Base-by-base conservation (phyloP, 176 grass and related monocot genomes). In the Oryza meridionalis region DNA sequence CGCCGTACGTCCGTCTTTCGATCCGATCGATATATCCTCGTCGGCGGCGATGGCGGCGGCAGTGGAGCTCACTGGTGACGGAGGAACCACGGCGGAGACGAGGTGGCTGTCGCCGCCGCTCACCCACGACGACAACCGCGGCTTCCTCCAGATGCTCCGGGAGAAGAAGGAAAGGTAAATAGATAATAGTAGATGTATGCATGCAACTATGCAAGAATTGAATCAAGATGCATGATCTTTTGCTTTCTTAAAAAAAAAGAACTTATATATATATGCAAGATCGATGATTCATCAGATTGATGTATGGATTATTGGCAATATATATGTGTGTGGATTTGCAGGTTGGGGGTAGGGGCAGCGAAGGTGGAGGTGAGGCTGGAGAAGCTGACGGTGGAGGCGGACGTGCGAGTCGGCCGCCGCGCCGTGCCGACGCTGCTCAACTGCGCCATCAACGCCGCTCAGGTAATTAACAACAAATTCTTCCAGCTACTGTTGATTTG, bases 81-180 rank as follows among this genome's bases (percentile, higher is more conserved):
- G 16, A 6, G 69, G 66, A 16, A 3, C 16, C 38, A n/a, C 35
- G 12, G 1, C 26, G 29, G 24, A n/a, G 53, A 73, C 47, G 65
- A 73, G 49, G 69, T 40, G 71, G 49, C 55, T 58, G 21, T 11
- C 79, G 61, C 74, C 79, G 69, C 94, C 91, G 69, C 88, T 97
- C 70, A 97, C 91, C 82, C 89, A 92, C 62, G 84, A 84, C 80
- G 94, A 97, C 49, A 94, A 97, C 86, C 87, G 86, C 37, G 79
- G 63, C 22, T 94, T 97, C 85, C 94, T 97, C 71, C 90, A 38
- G 50, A 90, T 94, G 70, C 89, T 97, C 11, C 84, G 85, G 14
- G 89, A 97, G 17, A 94, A 84, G 75, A 94, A 92, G 62, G 49
- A 87, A 74, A 92, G 91, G 94, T 97, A 50, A 5, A 5, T 51